Conservation (phyloP, 345 rosid genomes). For the Camelina sativa region DNA sequence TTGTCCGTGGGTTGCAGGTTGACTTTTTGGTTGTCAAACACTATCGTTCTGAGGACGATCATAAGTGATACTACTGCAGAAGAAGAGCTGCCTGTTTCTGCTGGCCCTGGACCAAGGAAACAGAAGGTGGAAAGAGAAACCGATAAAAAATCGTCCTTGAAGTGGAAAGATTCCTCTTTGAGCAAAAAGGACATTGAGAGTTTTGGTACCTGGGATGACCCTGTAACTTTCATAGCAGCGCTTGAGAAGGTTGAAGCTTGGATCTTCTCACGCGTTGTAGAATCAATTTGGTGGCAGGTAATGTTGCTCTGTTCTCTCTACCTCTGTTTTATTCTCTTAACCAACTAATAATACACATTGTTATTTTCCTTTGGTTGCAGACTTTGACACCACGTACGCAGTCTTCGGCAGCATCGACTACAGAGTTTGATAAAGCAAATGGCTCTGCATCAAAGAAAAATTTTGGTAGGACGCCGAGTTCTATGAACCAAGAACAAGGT, state of each 20-base stretch:
- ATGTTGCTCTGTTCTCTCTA: conserved; percentile 15
- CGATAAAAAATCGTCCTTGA: conserved; percentile 51
- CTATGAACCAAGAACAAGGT: conserved; percentile 60
- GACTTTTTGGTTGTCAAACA: conserved; percentile 94
- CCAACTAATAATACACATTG: background rate
- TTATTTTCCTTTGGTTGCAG: conserved; percentile 52
- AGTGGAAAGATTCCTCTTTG: conserved; percentile 65
- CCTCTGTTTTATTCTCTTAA: background rate
- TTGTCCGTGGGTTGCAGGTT: conserved; percentile 56
- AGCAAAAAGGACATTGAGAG: conserved; percentile 50
- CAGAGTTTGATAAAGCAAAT: conserved; percentile 43
- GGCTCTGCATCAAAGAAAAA: conserved; percentile 56
- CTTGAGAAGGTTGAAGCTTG: conserved; percentile 91
- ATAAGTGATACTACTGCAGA: conserved; percentile 55
- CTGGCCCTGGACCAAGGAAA: conserved; percentile 45
- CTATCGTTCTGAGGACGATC: conserved; percentile 72
- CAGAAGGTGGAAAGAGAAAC: conserved; percentile 48
- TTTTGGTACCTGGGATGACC: conserved; percentile 66
- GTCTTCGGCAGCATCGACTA: conserved; percentile 54
- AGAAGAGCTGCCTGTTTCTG: conserved; percentile 46
- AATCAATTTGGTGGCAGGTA: conserved; percentile 99
- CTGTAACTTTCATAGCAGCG: conserved; percentile 57
- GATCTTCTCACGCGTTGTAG: conserved; percentile 84
- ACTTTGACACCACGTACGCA: conserved; percentile 96
- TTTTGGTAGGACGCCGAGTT: conserved; percentile 50